Evolutionary conservation across 2,329 filamentous ascomycete species (phyloP).

Genomic region (Hawksworthiomyces lignivorus): DNA sequence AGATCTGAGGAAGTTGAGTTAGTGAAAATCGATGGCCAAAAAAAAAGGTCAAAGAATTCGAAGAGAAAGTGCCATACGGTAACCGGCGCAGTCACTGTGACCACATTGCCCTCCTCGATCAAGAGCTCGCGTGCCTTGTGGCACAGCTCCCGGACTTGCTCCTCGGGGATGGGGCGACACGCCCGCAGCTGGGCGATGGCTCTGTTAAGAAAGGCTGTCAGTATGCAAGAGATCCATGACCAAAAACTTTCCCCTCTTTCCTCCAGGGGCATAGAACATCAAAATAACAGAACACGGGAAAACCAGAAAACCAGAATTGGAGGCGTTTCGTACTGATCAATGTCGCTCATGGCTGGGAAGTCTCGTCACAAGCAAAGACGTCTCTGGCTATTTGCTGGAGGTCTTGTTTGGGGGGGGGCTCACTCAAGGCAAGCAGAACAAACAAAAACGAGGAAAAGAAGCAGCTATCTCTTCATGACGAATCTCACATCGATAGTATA

Average conservation of each 20-base stretch:
- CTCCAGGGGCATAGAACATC: neutral
- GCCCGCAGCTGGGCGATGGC: conserved; percentile 92
- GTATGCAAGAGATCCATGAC: neutral
- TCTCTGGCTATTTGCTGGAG: no score
- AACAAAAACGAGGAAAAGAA: no score
- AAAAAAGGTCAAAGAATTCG: no score
- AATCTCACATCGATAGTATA: no score
- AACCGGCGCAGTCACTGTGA: conserved; percentile 88
- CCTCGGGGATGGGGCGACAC: conserved; percentile 91
- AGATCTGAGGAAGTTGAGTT: conserved; percentile 55
- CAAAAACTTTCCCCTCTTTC: neutral
- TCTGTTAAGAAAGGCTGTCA: conserved; percentile 40
- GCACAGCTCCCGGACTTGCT: conserved; percentile 91
- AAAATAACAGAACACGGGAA: no score
- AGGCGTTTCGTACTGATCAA: conserved; percentile 79
- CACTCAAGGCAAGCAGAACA: no score
- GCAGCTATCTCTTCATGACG: no score
- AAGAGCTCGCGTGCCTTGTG: conserved; percentile 94
- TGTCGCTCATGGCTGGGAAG: conserved; percentile 86
- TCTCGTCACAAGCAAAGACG: no score
- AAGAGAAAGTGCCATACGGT: conserved; percentile 50
- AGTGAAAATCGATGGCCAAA: neutral
- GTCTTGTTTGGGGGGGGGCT: no score
- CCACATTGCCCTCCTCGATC: conserved; percentile 96
- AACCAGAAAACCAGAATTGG: no score